A percentile compares a stretch with the other conserved stretches of the same genome.
Evolutionary conservation across 129 eudicot genomes (phyloP).

Genomic region (Kitagawia praeruptora): DNA sequence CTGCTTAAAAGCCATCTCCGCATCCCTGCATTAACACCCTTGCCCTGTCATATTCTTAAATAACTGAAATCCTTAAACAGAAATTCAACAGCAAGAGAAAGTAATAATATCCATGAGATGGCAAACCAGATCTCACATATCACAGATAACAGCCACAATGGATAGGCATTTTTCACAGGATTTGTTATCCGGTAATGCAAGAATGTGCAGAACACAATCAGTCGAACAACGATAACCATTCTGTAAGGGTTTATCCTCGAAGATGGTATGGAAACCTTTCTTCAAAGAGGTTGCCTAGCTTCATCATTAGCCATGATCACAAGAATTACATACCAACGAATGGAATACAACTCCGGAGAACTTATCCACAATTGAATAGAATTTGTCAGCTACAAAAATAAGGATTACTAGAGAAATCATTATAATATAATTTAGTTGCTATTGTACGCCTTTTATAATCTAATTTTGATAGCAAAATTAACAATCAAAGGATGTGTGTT

Average conservation of each 20-base stretch:
- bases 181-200: slow-evolving; percentile 54
- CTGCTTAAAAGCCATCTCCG: slow-evolving; percentile 22
- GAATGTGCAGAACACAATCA: slow-evolving; percentile 34
- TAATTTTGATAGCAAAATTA: neutral
- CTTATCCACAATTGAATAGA: neutral
- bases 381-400: neutral
- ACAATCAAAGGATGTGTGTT: neutral
- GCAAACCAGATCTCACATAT: slow-evolving; percentile 60
- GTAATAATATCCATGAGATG: slow-evolving; percentile 52
- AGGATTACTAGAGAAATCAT: too few species aligned
- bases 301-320: slow-evolving; percentile 57
- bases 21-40: slow-evolving; percentile 39
- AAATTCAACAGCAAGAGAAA: slow-evolving; percentile 4
- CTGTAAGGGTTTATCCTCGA: slow-evolving; percentile 94
- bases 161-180: slow-evolving; percentile 42
- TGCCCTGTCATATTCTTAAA: neutral
- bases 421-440: too few species aligned
- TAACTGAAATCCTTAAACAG: neutral
- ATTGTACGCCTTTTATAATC: too few species aligned
- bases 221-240: slow-evolving; percentile 78
- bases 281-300: slow-evolving; percentile 91
- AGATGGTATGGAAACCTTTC: slow-evolving; percentile 91
- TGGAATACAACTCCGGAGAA: neutral
- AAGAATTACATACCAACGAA: neutral
- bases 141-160: slow-evolving; percentile 51